Evolutionary conservation across 2,329 filamentous ascomycete species (phyloP).

Genomic region (Fusarium pininemorale): DNA sequence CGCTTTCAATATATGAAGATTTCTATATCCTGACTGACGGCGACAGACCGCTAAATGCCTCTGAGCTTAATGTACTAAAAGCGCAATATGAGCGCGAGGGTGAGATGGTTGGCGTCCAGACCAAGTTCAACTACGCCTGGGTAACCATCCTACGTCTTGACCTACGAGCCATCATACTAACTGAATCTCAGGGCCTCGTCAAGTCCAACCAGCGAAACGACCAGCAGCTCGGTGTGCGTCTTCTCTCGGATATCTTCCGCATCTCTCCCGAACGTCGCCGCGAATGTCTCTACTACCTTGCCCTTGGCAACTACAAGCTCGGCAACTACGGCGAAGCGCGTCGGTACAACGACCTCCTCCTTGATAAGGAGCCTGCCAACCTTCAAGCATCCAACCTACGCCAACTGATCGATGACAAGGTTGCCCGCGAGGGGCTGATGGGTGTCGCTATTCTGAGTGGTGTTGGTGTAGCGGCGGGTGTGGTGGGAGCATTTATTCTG

Average conservation of each 20-base stretch:
- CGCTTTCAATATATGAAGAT: neutral
- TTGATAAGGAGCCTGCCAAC: constrained; percentile 92
- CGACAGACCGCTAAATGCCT: constrained; percentile 82
- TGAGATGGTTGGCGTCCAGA: constrained; percentile 95
- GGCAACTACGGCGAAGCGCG: constrained; percentile 96
- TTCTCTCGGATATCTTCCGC: constrained; percentile 97
- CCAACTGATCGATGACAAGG: constrained; percentile 92
- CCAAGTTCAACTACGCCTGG: constrained; percentile 99
- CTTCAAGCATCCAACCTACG: constrained; percentile 89
- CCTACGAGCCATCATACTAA: neutral
- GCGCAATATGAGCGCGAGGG: constrained; percentile 98
- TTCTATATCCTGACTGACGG: constrained; percentile 12
- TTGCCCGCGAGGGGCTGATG: constrained; percentile 91
- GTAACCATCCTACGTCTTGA: constrained; percentile 56
- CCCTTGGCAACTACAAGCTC: constrained; percentile 96
- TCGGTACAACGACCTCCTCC: constrained; percentile 90
- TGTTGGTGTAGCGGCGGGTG: constrained; percentile 90
- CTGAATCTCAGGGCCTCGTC: constrained; percentile 75
- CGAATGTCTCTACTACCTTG: constrained; percentile 98
- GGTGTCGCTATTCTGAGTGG: constrained; percentile 96
- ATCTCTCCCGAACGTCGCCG: constrained; percentile 89
- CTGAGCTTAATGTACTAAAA: constrained; percentile 91
- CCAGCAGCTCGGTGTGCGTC: constrained; percentile 92
- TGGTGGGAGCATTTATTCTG: constrained; percentile 88
- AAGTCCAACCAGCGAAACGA: constrained; percentile 87